Conservation (phyloP, 257 asterid genomes). For the Datura wrightii region DNA sequence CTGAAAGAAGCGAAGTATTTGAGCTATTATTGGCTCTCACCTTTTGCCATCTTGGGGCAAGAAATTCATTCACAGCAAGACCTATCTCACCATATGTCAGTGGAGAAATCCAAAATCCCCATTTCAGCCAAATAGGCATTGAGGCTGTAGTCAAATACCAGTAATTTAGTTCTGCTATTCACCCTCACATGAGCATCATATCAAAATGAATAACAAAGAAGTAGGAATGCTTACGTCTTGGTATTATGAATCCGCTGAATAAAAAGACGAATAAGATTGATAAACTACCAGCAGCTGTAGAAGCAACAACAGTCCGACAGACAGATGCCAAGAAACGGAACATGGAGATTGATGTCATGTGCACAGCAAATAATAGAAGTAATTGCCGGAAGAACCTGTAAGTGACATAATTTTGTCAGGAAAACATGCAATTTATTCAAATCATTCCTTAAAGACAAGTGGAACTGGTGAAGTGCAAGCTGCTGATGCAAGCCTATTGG, state of each 20-base stretch:
- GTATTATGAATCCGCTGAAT: slow-evolving; percentile 69
- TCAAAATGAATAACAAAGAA: slow-evolving; percentile 14
- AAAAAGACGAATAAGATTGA: slow-evolving; percentile 46
- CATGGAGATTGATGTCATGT: slow-evolving; percentile 65
- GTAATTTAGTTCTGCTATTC: not conserved
- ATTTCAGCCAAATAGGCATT: slow-evolving; percentile 71
- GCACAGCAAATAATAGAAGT: slow-evolving; percentile 53
- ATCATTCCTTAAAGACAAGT: not conserved
- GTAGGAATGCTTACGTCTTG: slow-evolving; percentile 52
- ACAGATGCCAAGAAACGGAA: slow-evolving; percentile 69
- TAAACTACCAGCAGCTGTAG: slow-evolving; percentile 56
- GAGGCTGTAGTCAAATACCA: slow-evolving; percentile 56
- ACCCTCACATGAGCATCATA: not conserved
- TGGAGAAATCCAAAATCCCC: slow-evolving; percentile 81
- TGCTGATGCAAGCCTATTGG: slow-evolving; percentile 20
- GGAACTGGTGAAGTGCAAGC: not conserved
- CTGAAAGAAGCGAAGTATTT: slow-evolving; percentile 15
- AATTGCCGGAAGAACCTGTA: slow-evolving; percentile 69
- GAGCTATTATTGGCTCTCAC: slow-evolving; percentile 41
- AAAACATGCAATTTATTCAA: slow-evolving; percentile 22
- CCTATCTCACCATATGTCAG: slow-evolving; percentile 75
- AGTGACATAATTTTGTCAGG: slow-evolving; percentile 2
- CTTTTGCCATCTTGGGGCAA: slow-evolving; percentile 72
- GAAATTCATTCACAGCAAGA: slow-evolving; percentile 68
- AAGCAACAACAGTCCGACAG: slow-evolving; percentile 52